Conservation (phyloP, 345 rosid genomes). For the Sonneratia alba region DNA sequence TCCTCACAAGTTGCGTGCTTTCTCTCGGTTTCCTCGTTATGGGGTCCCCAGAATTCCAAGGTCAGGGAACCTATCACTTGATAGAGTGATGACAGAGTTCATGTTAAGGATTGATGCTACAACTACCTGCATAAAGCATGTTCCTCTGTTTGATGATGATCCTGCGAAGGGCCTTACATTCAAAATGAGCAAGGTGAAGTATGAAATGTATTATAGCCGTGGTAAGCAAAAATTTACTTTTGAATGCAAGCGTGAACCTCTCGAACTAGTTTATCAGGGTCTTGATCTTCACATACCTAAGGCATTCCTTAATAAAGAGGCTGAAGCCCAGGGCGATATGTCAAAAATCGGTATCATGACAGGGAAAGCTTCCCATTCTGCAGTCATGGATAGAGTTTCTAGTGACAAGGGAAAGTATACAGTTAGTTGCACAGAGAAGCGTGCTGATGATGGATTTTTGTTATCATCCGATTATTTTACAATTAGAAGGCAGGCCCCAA, state of each 20-base stretch:
- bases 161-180: constrained; percentile 87
- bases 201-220: constrained; percentile 71
- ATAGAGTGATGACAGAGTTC: constrained; percentile 94
- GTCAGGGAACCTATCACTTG: constrained; percentile 86
- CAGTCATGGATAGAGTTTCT: constrained; percentile 48
- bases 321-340: constrained; percentile 40
- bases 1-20: constrained; percentile 84
- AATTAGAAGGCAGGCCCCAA: constrained; percentile 86
- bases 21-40: constrained; percentile 93
- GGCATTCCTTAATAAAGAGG: constrained; percentile 54
- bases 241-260: constrained; percentile 79
- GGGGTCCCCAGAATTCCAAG: constrained; percentile 72
- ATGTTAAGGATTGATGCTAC: constrained; percentile 81
- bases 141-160: constrained; percentile 80
- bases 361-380: constrained; percentile 57
- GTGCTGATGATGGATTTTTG: constrained; percentile 83
- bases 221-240: constrained; percentile 88
- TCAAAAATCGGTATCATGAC: constrained; percentile 41
- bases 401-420: constrained; percentile 40
- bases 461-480: constrained; percentile 92
- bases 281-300: constrained; percentile 83
- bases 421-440: constrained; percentile 51
- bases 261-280: constrained; percentile 95
- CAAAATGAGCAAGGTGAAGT: constrained; percentile 72
- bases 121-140: constrained; percentile 58